Base-by-base conservation (phyloP, 1,284 basidiomycete genomes). In the Schizophyllum amplum region DNA sequence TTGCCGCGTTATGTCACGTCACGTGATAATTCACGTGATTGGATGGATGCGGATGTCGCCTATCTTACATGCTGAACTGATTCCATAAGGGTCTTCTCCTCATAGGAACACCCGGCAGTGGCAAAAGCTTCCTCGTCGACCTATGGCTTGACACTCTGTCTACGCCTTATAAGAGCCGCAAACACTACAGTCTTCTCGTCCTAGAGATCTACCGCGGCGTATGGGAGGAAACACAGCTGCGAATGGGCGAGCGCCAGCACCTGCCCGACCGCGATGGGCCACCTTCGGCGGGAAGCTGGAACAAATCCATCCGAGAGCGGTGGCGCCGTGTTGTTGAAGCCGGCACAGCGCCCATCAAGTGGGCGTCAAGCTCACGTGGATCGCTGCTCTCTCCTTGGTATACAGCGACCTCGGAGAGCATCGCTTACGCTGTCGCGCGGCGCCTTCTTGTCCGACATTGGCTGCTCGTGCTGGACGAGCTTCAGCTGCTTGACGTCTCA, bases 81-180 rank as follows among this genome's bases (percentile, higher is more conserved):
- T n/a, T 17, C 47, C 5, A n/a, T n/a, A 61, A 87, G 87, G 88
- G 88, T 15, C 81, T 91, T 60, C 75, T 92, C 3, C 71, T 92
- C 9, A 84, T 87, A 58, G 88, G 89, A 4, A 86, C 89, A 15
- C 88, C 90, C 0, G 88, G 90, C 15, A 86, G 83, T 1, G 90
- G 89, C 47, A 92, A 92, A 68, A 83, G 80, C 48, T 78, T 90
- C 61, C 69, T 89, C 15, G 76, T 87, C 54, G 81, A 87, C 63
- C 73, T 88, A 24, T 87, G 87, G 75, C 84, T 79, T 66, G 72
- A 80, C 42, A 72, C 78, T 5, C 64, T 87, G 0, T 83, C 82
- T 0, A 82, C 82, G 0, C 74, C 72, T 1, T 77, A 78, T 69
- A 88, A 89, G 67, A 72, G 77, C 2, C 75, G 84, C 20, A 81